These are phyloP conservation scores for Aspergillus eucalypticola DNA, from an alignment of 2,329 filamentous ascomycete genomes.

Conservation along the genomic window DNA sequence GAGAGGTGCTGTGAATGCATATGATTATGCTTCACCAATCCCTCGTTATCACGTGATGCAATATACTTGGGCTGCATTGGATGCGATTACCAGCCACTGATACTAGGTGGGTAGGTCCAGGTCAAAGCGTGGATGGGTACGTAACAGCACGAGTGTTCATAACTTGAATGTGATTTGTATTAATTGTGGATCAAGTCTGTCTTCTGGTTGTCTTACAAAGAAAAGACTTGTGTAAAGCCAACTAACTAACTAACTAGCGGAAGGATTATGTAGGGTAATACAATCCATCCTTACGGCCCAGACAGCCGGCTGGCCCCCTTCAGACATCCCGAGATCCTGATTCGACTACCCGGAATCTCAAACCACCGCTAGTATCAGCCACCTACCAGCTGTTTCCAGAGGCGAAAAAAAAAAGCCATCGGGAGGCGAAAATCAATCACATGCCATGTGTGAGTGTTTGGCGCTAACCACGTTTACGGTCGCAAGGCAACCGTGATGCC, in stretches of 20 bases:
- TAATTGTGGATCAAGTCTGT: not conserved
- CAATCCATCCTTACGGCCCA: not conserved
- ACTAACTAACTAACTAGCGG: too few species aligned
- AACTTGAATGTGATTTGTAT: not conserved
- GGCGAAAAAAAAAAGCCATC: too few species aligned
- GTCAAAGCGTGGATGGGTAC: not conserved
- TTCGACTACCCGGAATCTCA: not conserved
- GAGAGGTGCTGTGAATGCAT: too few species aligned
- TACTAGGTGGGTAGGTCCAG: not conserved
- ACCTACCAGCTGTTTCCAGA: not conserved
- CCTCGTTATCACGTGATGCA: too few species aligned
- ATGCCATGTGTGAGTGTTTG: not conserved
- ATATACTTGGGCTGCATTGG: too few species aligned
- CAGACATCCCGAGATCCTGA: not conserved
- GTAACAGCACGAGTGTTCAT: not conserved
- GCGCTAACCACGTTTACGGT: conserved; percentile 9
- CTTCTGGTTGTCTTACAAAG: not conserved
- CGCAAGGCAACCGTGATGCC: not conserved
- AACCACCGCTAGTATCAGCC: not conserved
- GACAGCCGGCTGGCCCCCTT: not conserved
- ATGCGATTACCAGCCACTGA: not conserved
- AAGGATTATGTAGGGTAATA: too few species aligned
- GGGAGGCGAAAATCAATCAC: not conserved
- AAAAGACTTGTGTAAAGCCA: not conserved
- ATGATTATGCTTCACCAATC: too few species aligned